Evolutionary conservation across 768 basidiomycete species (phyloP), one percentile per base, ranked within the genome.

Genomic region (Calocera viscosa): DNA sequence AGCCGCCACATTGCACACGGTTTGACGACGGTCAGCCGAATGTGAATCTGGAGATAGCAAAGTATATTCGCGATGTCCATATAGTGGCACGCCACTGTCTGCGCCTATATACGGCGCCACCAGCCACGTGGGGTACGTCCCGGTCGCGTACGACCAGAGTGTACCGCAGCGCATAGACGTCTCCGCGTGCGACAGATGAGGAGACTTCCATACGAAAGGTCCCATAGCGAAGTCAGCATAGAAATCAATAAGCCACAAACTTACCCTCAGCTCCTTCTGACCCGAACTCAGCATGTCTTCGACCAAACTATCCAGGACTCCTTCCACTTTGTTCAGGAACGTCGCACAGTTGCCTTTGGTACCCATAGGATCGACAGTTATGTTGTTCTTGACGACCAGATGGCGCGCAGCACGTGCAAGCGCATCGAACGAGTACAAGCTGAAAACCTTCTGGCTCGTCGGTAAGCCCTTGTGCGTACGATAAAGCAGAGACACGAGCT

Each of bases 401-500:
- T 80, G 79, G 68, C 86, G 82, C 22, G 92, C 91, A 19, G 88
- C 93, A 67, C 95, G 86, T 47, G 91, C 84, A 68, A 99, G 82
- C 22, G 94, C 90, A 77, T 99, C 94, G 74, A 99, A 91, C 41
- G 88, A 86, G 77, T 98, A 99, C 64, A 99, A 81, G 77, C 92
- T 93, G 40, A 84, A 86, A 68, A 94, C 83, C 75, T 97, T 95
- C 69, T 82, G 80, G 12, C 81, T 71, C 17, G 83, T 76, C 2
- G 85, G 78, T 38, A 95, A 80, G 10, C 86, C 83, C 76, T 89
- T 91, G 79, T 97, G 94, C 11, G 87, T 89, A 67, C 90, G 88
- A 76, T 91, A 96, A 38, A 98, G 82, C 65, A 86, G 83, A 32
- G 93, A 90, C 64, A 97, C 89, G 64, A 98, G 81, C 72, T 91